Conservation (phyloP, 768 basidiomycete genomes). For the Xerocomellus intermedius region DNA sequence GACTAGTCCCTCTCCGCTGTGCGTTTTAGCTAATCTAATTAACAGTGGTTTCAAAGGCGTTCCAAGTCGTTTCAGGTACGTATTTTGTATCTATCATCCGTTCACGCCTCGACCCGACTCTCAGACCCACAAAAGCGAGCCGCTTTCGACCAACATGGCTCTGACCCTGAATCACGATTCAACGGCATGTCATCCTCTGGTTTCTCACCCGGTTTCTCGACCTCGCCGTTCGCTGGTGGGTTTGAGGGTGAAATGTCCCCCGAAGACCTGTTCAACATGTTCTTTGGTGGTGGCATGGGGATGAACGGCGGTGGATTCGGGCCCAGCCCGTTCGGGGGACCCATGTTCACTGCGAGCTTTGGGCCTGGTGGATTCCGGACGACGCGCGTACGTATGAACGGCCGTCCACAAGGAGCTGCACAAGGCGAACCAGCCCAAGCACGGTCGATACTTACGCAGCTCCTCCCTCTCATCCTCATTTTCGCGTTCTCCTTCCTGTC, state of each 20-base stretch:
- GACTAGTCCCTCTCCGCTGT: background rate
- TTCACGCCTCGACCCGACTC: slow-evolving; percentile 4
- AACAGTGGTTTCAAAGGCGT: slow-evolving; percentile 95
- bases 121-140: slow-evolving; percentile 85
- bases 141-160: slow-evolving; percentile 79
- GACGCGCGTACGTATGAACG: slow-evolving; percentile 50
- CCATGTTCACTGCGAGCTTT: slow-evolving; percentile 77
- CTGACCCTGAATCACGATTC: slow-evolving; percentile 85
- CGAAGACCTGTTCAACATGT: slow-evolving; percentile 98
- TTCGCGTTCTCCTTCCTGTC: slow-evolving; percentile 83
- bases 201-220: slow-evolving; percentile 48
- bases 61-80: slow-evolving; percentile 85
- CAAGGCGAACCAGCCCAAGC: slow-evolving; percentile 42
- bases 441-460: slow-evolving; percentile 68
- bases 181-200: slow-evolving; percentile 64
- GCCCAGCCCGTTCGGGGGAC: slow-evolving; percentile 44
- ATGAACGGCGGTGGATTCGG: slow-evolving; percentile 50
- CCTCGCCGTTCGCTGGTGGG: slow-evolving; percentile 48
- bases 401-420: slow-evolving; percentile 33
- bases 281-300: slow-evolving; percentile 73
- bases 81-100: background rate
- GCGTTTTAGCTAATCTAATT: slow-evolving; percentile 3
- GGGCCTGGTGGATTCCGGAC: slow-evolving; percentile 82
- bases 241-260: slow-evolving; percentile 89
- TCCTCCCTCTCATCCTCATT: slow-evolving; percentile 81